A percentile compares a stretch with the other conserved stretches of the same genome.
phyloP scores from a whole-genome alignment of 257 asterid species.

The Ocimum tenuiflorum region DNA sequence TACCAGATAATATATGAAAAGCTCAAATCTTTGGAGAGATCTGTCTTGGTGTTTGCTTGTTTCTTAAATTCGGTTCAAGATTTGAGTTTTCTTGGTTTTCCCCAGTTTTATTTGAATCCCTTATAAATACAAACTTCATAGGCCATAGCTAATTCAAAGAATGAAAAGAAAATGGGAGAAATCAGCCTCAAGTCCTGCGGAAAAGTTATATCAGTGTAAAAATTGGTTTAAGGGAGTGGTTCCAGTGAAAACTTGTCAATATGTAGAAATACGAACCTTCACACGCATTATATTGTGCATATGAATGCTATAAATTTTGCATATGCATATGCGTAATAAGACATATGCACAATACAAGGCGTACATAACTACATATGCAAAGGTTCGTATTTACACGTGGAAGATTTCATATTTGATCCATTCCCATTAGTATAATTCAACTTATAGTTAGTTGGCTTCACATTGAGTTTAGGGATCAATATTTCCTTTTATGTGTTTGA shows the following conservation, averaged over 20 bases:
- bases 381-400: too few relatives aligned
- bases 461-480: neutral
- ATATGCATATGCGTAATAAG: too few relatives aligned
- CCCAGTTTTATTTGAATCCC: neutral
- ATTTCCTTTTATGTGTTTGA: conserved; percentile 33
- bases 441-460: neutral
- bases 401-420: too few relatives aligned
- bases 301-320: too few relatives aligned
- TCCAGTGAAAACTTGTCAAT: too few relatives aligned
- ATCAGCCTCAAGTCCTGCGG: neutral
- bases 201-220: conserved; percentile 8
- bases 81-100: neutral
- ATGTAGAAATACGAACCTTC: too few relatives aligned
- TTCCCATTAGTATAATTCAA: neutral
- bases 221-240: too few relatives aligned
- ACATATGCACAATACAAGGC: too few relatives aligned
- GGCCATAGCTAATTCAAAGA: conserved; percentile 3
- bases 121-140: neutral
- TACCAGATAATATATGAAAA: neutral
- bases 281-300: too few relatives aligned
- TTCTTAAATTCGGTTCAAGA: neutral
- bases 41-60: neutral
- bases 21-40: neutral
- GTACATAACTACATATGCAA: too few relatives aligned
- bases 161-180: neutral